Conservation (phyloP, 371 early-diverging fungal species). For the Vairimorpha necatrix region DNA sequence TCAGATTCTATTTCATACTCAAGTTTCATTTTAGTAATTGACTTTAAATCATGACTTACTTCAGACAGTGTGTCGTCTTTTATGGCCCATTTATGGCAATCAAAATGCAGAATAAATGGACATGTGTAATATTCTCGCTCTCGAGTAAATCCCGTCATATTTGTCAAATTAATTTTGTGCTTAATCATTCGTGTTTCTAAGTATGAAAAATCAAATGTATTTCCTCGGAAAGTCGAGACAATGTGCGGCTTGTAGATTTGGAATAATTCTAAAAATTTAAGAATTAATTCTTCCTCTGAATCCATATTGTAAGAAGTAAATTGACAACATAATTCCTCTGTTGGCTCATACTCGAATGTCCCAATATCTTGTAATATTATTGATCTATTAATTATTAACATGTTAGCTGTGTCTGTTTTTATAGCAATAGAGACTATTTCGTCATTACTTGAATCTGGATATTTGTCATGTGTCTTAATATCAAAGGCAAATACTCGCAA, state of each 20-base stretch:
- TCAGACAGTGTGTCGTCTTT: slow-evolving; percentile 95
- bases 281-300: slow-evolving; percentile 74
- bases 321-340: slow-evolving; percentile 79
- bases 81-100: slow-evolving; percentile 96
- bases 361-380: slow-evolving; percentile 89
- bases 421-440: slow-evolving; percentile 97
- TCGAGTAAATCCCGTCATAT: slow-evolving; percentile 77
- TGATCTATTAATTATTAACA: slow-evolving; percentile 88
- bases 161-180: slow-evolving; percentile 55
- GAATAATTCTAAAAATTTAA: slow-evolving; percentile 84
- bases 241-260: slow-evolving; percentile 78
- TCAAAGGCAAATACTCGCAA: slow-evolving; percentile 91
- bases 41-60: slow-evolving; percentile 87
- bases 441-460: slow-evolving; percentile 85
- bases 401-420: slow-evolving; percentile 69
- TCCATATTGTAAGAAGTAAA: slow-evolving; percentile 90
- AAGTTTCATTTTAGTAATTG: slow-evolving; percentile 87
- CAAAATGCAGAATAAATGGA: slow-evolving; percentile 83
- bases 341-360: slow-evolving; percentile 93
- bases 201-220: slow-evolving; percentile 98
- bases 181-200: slow-evolving; percentile 71
- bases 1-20: slow-evolving; percentile 98
- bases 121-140: slow-evolving; percentile 66
- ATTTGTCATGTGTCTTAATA: slow-evolving; percentile 95
- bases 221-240: slow-evolving; percentile 95